A percentile compares a stretch with the other conserved stretches of the same genome.
These are phyloP conservation scores for Globisporangium emineosum DNA, from an alignment of 352 stramenopile species.

Conservation along the genomic window DNA sequence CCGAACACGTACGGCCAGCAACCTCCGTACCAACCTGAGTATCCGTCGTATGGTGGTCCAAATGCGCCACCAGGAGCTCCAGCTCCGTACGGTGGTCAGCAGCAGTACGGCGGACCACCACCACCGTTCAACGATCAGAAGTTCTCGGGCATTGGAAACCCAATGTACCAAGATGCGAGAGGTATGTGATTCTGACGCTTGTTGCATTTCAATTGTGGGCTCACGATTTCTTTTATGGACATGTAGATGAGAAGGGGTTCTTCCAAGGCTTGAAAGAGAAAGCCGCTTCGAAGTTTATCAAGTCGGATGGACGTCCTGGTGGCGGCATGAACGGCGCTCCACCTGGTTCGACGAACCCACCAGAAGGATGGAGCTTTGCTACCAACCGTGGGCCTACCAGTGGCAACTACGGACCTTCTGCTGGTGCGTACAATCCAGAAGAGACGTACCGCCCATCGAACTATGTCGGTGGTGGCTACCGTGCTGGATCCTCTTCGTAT, in stretches of 20 bases:
- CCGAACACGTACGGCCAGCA: conserved; percentile 36
- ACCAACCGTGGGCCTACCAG: conserved; percentile 82
- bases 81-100: conserved; percentile 27
- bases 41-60: conserved; percentile 45
- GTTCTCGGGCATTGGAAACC: conserved; percentile 94
- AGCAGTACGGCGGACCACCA: conserved; percentile 40
- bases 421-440: conserved; percentile 73
- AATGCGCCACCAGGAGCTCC: conserved; percentile 22
- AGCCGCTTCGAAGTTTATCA: conserved; percentile 73
- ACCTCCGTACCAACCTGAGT: conserved; percentile 46
- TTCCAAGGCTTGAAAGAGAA: conserved; percentile 87
- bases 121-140: conserved; percentile 69
- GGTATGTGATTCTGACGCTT: conserved; percentile 23
- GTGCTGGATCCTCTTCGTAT: conserved; percentile 37
- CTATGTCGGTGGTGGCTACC: conserved; percentile 47
- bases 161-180: conserved; percentile 91
- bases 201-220: background rate
- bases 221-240: conserved; percentile 2
- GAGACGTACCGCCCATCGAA: conserved; percentile 68
- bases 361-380: conserved; percentile 82
- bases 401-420: conserved; percentile 53
- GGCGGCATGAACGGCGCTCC: conserved; percentile 58
- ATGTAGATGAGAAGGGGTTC: conserved; percentile 80
- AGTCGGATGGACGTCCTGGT: conserved; percentile 44
- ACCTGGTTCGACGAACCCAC: conserved; percentile 63